Conservation (phyloP, 179 eudicot genomes). For the Drosera spatulata region DNA sequence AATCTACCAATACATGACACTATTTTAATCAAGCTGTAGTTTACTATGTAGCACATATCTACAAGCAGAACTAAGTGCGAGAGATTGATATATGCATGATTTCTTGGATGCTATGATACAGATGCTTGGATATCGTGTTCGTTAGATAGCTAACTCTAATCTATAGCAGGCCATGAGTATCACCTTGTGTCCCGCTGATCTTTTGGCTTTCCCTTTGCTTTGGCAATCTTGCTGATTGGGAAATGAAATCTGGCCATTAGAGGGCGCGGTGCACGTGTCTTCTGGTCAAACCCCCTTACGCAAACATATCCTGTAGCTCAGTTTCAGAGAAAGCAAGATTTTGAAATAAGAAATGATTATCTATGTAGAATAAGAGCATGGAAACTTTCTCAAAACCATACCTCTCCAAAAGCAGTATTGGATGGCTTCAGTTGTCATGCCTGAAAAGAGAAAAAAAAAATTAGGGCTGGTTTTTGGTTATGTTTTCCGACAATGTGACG, state of each 20-base stretch:
- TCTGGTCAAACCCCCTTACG: conserved; percentile 64
- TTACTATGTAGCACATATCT: no score
- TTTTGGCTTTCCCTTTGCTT: conserved; percentile 24
- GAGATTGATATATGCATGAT: not conserved
- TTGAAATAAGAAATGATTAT: no score
- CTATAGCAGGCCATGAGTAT: not conserved
- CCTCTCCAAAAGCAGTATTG: conserved; percentile 80
- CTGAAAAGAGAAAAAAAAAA: conserved; percentile 17
- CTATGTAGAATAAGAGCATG: no score
- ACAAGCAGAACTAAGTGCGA: not conserved
- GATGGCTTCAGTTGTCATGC: conserved; percentile 47
- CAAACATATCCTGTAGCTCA: conserved; percentile 58
- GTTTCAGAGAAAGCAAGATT: not conserved
- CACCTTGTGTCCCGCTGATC: not conserved
- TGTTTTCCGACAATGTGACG: not conserved
- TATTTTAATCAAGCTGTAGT: no score
- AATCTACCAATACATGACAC: no score
- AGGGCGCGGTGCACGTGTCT: conserved; percentile 60
- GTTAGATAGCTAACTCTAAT: not conserved
- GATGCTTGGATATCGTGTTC: not conserved
- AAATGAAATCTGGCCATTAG: conserved; percentile 66
- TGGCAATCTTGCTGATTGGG: conserved; percentile 47
- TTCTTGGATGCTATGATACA: not conserved
- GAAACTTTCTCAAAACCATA: conserved; percentile 10
- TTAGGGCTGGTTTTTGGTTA: not conserved